Evolutionary conservation across 2,329 filamentous ascomycete species (phyloP).

Genomic region (Phialophora expanda): DNA sequence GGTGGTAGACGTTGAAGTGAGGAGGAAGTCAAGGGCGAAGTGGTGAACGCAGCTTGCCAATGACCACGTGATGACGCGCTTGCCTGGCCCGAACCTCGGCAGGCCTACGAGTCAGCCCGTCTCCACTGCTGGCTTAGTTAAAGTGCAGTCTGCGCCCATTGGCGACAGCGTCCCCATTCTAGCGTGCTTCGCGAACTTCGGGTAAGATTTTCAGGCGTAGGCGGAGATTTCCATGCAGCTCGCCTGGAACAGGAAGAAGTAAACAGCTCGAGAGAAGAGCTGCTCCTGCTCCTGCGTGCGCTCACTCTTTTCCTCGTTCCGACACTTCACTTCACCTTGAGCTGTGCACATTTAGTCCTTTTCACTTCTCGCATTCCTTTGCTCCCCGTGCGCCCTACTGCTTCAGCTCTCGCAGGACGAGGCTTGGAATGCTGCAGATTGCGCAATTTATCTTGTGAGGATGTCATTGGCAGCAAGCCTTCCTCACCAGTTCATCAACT

Average conservation of each 20-base stretch:
- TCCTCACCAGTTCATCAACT: slow-evolving; percentile 9
- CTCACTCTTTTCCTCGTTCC: slow-evolving; percentile 4
- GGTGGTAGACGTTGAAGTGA: not conserved
- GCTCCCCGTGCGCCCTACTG: slow-evolving; percentile 27
- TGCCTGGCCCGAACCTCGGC: not conserved
- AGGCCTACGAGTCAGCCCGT: not conserved
- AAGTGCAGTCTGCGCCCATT: not conserved
- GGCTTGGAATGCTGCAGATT: slow-evolving; percentile 29
- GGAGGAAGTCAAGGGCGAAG: not conserved
- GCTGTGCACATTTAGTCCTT: slow-evolving; percentile 1
- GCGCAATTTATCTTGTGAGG: slow-evolving; percentile 25
- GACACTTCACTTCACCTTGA: not conserved
- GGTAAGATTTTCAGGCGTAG: slow-evolving; percentile 9
- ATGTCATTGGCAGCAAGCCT: slow-evolving; percentile 19
- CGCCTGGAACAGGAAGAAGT: not conserved
- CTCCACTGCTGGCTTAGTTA: not conserved
- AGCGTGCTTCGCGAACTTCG: slow-evolving; percentile 9
- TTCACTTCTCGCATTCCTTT: slow-evolving; percentile 34
- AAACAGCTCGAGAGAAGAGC: slow-evolving; percentile 1
- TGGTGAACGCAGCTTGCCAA: not conserved
- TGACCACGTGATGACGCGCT: slow-evolving; percentile 4
- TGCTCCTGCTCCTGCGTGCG: slow-evolving; percentile 2
- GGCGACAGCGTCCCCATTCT: not conserved
- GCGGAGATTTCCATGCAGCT: slow-evolving; percentile 8
- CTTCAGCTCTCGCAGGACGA: slow-evolving; percentile 32